A percentile compares a stretch with the other conserved stretches of the same genome.
Evolutionary conservation across 2,329 filamentous ascomycete species (phyloP).

Genomic region (Neocatenulostroma microsporum): DNA sequence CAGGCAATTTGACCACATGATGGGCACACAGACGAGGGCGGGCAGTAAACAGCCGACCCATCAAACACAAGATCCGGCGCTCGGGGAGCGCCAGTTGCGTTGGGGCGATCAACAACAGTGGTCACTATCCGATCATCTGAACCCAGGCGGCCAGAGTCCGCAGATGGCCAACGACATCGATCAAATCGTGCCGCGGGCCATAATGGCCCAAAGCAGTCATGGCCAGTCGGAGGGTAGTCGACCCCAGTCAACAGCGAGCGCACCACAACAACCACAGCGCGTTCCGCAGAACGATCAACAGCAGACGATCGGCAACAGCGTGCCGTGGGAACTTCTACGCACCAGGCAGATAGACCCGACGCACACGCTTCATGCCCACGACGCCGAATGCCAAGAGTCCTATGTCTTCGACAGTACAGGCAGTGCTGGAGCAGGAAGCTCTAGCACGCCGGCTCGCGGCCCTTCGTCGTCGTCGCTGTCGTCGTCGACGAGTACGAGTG

Average conservation of each 20-base stretch:
- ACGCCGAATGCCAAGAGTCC: conserved; percentile 5
- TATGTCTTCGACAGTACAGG: conserved; percentile 2
- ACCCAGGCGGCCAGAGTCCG: no score
- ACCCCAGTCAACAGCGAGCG: background rate
- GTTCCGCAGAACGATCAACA: background rate
- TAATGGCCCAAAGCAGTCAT: background rate
- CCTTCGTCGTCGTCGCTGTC: background rate
- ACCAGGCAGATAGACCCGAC: conserved; percentile 15
- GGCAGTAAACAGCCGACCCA: no score
- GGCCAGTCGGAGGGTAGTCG: background rate
- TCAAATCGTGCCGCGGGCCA: background rate
- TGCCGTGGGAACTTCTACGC: conserved; percentile 16
- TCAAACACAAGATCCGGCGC: no score
- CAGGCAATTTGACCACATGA: conserved; percentile 3
- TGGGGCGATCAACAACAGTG: background rate
- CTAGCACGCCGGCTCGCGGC: no score
- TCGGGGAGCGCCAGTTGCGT: no score
- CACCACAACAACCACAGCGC: no score
- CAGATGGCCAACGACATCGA: background rate
- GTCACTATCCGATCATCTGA: no score
- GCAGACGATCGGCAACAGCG: conserved; percentile 5
- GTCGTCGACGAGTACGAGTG: background rate
- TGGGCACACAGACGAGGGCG: background rate
- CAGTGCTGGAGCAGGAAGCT: background rate
- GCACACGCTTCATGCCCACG: conserved; percentile 17